Conservation (phyloP, 2,329 filamentous ascomycete genomes). For the Fusarium sp. region DNA sequence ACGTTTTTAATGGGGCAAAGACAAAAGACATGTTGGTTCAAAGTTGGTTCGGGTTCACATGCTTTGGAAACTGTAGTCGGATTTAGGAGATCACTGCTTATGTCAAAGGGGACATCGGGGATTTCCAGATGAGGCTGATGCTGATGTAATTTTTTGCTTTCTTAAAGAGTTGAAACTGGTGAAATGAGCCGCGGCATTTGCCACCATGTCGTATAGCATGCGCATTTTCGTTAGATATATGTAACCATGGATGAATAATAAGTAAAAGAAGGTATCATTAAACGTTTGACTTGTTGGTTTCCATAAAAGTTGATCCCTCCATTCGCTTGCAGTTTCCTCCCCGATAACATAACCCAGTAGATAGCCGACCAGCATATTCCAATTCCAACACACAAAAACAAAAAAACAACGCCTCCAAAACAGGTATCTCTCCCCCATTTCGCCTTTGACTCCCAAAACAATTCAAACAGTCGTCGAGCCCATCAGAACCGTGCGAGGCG, state of each 20-base stretch:
- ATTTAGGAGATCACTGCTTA: not conserved
- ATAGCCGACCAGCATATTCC: not conserved
- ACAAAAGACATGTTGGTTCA: not conserved
- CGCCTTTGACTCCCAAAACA: not conserved
- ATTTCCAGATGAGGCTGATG: not conserved
- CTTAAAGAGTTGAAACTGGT: not conserved
- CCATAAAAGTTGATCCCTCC: not conserved
- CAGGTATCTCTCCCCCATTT: not conserved
- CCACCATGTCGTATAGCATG: not conserved
- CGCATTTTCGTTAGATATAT: not conserved
- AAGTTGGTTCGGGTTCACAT: too few species aligned
- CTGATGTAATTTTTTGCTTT: not conserved
- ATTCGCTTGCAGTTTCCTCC: not conserved
- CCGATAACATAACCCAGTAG: not conserved
- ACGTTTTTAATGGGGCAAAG: not conserved
- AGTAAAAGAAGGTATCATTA: not conserved
- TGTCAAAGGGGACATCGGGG: not conserved
- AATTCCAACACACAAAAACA: not conserved
- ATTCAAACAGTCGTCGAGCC: slow-evolving; percentile 33
- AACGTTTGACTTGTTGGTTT: not conserved
- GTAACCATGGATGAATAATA: not conserved
- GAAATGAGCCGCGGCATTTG: not conserved
- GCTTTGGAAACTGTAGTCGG: not conserved
- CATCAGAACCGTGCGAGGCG: slow-evolving; percentile 41
- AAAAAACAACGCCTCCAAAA: not conserved